Conservation (phyloP, 1,139 yeast genomes). For the Geotrichum europaeum region DNA sequence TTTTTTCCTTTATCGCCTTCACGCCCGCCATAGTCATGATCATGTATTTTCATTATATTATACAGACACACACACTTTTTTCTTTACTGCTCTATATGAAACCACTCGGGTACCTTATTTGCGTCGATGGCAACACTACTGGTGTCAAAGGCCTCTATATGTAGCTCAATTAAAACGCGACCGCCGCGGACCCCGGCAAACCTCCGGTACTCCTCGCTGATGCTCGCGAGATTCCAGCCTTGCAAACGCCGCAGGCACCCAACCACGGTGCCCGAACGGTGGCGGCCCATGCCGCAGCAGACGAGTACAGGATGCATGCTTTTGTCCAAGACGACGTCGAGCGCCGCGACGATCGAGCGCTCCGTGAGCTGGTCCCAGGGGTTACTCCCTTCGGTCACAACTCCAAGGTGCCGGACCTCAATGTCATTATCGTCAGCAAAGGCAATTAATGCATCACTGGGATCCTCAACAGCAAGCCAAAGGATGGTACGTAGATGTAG, state of each 20-base stretch:
- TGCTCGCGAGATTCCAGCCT: slow-evolving; percentile 94
- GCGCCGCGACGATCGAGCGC: slow-evolving; percentile 68
- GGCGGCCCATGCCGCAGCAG: slow-evolving; percentile 98
- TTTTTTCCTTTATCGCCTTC: background rate
- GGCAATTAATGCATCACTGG: slow-evolving; percentile 77
- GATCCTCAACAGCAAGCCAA: slow-evolving; percentile 96
- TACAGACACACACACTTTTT: background rate
- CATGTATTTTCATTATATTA: background rate
- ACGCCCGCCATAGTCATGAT: background rate
- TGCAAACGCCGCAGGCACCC: slow-evolving; percentile 88
- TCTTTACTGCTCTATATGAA: slow-evolving; percentile 17
- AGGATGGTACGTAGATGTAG: slow-evolving; percentile 71
- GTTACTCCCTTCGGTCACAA: slow-evolving; percentile 62
- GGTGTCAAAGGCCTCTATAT: slow-evolving; percentile 78
- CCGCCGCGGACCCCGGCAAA: slow-evolving; percentile 93
- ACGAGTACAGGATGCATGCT: slow-evolving; percentile 78
- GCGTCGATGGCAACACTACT: slow-evolving; percentile 47
- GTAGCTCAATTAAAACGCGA: slow-evolving; percentile 78
- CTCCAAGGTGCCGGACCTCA: slow-evolving; percentile 50
- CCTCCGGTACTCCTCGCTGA: slow-evolving; percentile 87
- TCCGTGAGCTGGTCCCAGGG: slow-evolving; percentile 98
- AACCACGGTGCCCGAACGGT: slow-evolving; percentile 90
- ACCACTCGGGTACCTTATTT: slow-evolving; percentile 47
- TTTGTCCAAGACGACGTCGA: slow-evolving; percentile 64
- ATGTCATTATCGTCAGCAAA: slow-evolving; percentile 72